Evolutionary conservation across 116 monocot genomes (phyloP), one percentile per base, ranked within the genome.

Genomic region (Zostera marina): DNA sequence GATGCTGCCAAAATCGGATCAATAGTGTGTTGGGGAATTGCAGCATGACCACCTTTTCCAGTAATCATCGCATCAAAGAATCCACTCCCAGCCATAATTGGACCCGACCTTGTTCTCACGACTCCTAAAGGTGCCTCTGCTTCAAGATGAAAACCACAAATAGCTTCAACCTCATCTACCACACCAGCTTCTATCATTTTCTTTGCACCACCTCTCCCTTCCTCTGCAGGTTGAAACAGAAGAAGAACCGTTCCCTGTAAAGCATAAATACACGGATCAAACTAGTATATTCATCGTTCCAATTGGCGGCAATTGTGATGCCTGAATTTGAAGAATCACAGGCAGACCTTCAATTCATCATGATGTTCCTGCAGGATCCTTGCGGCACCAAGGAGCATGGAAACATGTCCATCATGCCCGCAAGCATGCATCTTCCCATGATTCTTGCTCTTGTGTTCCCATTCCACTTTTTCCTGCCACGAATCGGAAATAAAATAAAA

Each of bases 191-290:
- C 80, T 46, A 94, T 67, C 82, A 94, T 84, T 78, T 73, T 94
- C 63, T 72, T 47, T 16, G 94, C 79, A 6, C 94, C 94, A 7
- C 88, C 84, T 16, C 79, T 77, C 23, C 84, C 88, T 76, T 94
- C 94, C 63, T 94, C 94, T 12, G 85, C 94, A 46, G 94, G 94
- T 74, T 94, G 94, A 75, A 94, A 94, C 19, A 94, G 42, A n/a
- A 94, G 88, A 7, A 81, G 59, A 11, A 84, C 82, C 1, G 94
- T 94, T 32, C 94, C 94, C 94, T 93, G 42, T 60, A 45, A 11
- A 62, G 49, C 11, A 26, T 45, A 45, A 11, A 11, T 43, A 7
- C 6, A 7, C 6, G 11, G 8, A 43, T 7, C 42, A 43, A 43
- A 11, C 42, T 43, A n/a, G n/a, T n/a, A n/a, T n/a, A n/a, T n/a